A percentile compares a stretch with the other conserved stretches of the same genome.
These are phyloP conservation scores for Pyrenophora tritici-repentis DNA, from an alignment of 2,329 filamentous ascomycete species.

Conservation along the genomic window DNA sequence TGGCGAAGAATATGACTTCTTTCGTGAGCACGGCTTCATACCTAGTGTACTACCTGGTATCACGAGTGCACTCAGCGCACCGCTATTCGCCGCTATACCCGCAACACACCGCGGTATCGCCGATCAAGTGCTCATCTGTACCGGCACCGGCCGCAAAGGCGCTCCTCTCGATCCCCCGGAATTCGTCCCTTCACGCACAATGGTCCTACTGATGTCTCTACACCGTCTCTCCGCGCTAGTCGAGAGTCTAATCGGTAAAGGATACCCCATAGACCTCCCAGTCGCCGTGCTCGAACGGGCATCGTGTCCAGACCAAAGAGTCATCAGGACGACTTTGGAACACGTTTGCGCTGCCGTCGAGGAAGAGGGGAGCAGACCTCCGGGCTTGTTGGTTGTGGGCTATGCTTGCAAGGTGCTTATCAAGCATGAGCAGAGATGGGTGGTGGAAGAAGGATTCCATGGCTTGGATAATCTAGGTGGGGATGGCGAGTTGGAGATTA, in stretches of 20 bases:
- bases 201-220: slow-evolving; percentile 93
- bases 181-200: slow-evolving; percentile 76
- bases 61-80: slow-evolving; percentile 83
- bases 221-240: slow-evolving; percentile 81
- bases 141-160: slow-evolving; percentile 91
- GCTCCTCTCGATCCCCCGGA: slow-evolving; percentile 79
- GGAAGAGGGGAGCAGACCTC: slow-evolving; percentile 84
- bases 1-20: slow-evolving; percentile 88
- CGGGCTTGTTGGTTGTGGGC: slow-evolving; percentile 85
- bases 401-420: slow-evolving; percentile 79
- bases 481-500: slow-evolving; percentile 30
- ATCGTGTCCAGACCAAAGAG: slow-evolving; percentile 90
- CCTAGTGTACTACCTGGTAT: slow-evolving; percentile 84
- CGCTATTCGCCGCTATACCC: slow-evolving; percentile 86
- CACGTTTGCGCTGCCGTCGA: slow-evolving; percentile 83
- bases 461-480: slow-evolving; percentile 62
- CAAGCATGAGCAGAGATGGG: slow-evolving; percentile 69
- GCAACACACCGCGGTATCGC: slow-evolving; percentile 86
- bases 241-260: slow-evolving; percentile 61
- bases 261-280: slow-evolving; percentile 77
- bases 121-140: slow-evolving; percentile 95
- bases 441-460: slow-evolving; percentile 84
- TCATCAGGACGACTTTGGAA: slow-evolving; percentile 84
- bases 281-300: slow-evolving; percentile 94
- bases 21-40: slow-evolving; percentile 71